phyloP scores from a whole-genome alignment of 2,329 filamentous ascomycete genomes.

The Aureobasidium sp. region DNA sequence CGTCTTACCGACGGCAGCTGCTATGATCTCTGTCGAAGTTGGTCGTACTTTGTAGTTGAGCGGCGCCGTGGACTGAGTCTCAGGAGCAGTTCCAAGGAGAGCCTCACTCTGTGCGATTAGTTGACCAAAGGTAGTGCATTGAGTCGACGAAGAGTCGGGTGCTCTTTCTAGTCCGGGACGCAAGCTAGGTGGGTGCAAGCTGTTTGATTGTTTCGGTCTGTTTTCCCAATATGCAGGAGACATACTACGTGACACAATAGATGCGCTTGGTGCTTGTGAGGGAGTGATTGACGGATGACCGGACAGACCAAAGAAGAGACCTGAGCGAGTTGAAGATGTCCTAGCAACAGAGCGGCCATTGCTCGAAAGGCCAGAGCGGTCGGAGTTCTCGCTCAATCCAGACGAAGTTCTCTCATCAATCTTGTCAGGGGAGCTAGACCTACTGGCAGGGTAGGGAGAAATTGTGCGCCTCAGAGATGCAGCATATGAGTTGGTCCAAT shows the following conservation, averaged over 20 bases:
- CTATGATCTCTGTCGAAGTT: conserved; percentile 5
- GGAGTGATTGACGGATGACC: conserved; percentile 15
- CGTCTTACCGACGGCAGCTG: conserved; percentile 1
- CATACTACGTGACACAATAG: not conserved
- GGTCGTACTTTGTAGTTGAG: not conserved
- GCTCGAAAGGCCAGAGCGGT: conserved; percentile 36
- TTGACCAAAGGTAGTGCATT: conserved; percentile 11
- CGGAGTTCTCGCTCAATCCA: conserved; percentile 48
- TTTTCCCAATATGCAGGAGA: conserved; percentile 8
- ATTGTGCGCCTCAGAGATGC: conserved; percentile 6
- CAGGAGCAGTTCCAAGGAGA: not conserved
- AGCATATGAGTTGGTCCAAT: conserved; percentile 17
- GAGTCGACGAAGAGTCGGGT: conserved; percentile 3
- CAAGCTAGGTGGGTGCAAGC: not conserved
- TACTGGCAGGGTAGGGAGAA: conserved; percentile 2
- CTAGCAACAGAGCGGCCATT: conserved; percentile 38
- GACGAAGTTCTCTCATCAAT: conserved; percentile 51
- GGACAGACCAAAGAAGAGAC: conserved; percentile 16
- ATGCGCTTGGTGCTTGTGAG: conserved; percentile 11
- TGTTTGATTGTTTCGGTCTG: not conserved
- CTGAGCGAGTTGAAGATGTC: conserved; percentile 40
- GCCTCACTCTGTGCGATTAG: conserved; percentile 8
- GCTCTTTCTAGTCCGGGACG: conserved; percentile 1
- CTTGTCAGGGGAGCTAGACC: conserved; percentile 43
- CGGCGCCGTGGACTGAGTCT: not conserved